Evolutionary conservation across 495 filamentous ascomycete genomes (phyloP).

Genomic region (Hypoxylon cercidicola): DNA sequence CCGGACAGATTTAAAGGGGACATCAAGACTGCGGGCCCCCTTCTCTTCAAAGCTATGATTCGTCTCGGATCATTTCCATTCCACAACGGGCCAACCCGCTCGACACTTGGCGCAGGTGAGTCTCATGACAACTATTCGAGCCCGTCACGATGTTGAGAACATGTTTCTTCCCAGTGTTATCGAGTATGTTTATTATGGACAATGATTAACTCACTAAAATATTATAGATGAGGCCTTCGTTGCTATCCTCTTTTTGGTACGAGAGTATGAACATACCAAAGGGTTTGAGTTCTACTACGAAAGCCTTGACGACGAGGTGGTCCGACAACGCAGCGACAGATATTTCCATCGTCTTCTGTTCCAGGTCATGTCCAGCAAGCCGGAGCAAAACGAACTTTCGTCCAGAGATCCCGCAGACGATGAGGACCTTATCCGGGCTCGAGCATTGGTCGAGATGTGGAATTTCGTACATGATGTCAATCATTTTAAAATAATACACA

Average conservation of each 20-base stretch:
- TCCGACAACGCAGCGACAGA: neutral
- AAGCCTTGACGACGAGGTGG: neutral
- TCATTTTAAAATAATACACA: too few relatives aligned
- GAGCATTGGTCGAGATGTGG: neutral
- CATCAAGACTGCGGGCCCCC: slow-evolving; percentile 3
- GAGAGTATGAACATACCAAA: neutral
- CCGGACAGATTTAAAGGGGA: slow-evolving; percentile 5
- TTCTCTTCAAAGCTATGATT: slow-evolving; percentile 16
- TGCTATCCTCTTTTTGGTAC: slow-evolving; percentile 8
- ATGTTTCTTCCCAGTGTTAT: neutral
- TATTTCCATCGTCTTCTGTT: slow-evolving; percentile 7
- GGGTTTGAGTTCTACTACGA: neutral
- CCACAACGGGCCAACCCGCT: neutral
- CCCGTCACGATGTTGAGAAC: neutral
- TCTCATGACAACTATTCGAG: neutral
- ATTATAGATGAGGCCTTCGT: slow-evolving; percentile 6
- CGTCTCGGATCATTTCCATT: slow-evolving; percentile 18
- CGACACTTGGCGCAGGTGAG: neutral
- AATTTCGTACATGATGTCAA: slow-evolving; percentile 1
- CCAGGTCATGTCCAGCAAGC: slow-evolving; percentile 8
- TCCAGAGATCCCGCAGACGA: slow-evolving; percentile 6
- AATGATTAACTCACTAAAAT: neutral
- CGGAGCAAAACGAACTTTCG: neutral
- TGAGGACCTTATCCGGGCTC: slow-evolving; percentile 4
- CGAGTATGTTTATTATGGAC: neutral